A percentile compares a stretch with the other conserved stretches of the same genome.
These are phyloP conservation scores for Strombidium stylifer DNA, from an alignment of 73 alveolate species.

Conservation along the genomic window DNA sequence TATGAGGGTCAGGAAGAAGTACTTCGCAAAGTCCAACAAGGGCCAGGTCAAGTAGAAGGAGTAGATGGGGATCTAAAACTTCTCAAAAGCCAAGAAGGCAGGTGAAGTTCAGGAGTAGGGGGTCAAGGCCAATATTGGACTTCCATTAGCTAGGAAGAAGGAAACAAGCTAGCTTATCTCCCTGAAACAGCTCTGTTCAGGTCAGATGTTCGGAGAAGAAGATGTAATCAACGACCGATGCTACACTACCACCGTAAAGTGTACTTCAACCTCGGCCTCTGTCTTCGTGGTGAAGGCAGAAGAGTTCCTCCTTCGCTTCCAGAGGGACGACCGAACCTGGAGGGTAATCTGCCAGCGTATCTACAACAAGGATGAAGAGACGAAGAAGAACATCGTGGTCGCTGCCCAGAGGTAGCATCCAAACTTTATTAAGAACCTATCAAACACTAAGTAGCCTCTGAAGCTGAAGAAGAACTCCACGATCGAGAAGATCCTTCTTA, in stretches of 20 bases:
- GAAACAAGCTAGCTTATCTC: slow-evolving; percentile 8
- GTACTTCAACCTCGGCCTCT: slow-evolving; percentile 22
- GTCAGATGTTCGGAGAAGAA: slow-evolving; percentile 49
- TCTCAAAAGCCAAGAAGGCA: background rate
- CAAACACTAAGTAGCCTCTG: too few species aligned
- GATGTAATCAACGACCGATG: slow-evolving; percentile 31
- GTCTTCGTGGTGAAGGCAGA: slow-evolving; percentile 12
- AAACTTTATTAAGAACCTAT: slow-evolving; percentile 9
- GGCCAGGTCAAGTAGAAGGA: background rate
- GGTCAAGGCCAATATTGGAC: background rate
- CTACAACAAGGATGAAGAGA: background rate
- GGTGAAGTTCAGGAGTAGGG: background rate
- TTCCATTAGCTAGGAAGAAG: slow-evolving; percentile 13
- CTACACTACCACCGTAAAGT: slow-evolving; percentile 8
- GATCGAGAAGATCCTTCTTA: too few species aligned
- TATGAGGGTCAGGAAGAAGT: background rate
- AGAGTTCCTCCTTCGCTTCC: slow-evolving; percentile 21
- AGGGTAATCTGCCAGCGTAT: too few species aligned
- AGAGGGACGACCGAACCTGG: slow-evolving; percentile 33
- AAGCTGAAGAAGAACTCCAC: too few species aligned
- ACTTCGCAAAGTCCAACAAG: slow-evolving; percentile 1
- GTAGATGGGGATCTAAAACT: too few species aligned
- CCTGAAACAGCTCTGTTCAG: slow-evolving; percentile 22
- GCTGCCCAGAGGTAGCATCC: background rate
- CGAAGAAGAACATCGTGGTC: background rate